Conservation (phyloP, 768 basidiomycete species). For the Amanita molliuscula region DNA sequence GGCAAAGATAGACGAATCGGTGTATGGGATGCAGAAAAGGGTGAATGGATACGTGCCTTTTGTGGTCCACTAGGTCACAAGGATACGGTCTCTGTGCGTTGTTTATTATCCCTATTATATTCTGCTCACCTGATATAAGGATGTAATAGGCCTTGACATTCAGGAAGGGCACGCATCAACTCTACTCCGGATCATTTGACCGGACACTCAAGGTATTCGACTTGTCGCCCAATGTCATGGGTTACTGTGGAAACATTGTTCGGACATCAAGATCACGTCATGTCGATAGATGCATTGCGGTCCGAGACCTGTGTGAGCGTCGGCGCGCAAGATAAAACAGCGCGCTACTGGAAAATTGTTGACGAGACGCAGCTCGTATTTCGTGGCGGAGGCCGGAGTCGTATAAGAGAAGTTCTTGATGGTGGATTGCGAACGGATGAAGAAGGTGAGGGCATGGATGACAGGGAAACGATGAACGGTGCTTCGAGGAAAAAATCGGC, state of each 20-base stretch:
- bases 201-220: constrained; percentile 88
- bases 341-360: constrained; percentile 91
- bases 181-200: constrained; percentile 75
- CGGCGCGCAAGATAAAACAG: constrained; percentile 85
- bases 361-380: constrained; percentile 96
- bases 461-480: constrained; percentile 14
- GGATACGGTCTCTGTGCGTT: constrained; percentile 26
- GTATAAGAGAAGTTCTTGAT: constrained; percentile 70
- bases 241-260: constrained; percentile 94
- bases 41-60: constrained; percentile 72
- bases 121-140: constrained; percentile 3
- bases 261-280: constrained; percentile 88
- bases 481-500: constrained; percentile 16
- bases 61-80: constrained; percentile 67
- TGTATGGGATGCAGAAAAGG: constrained; percentile 75
- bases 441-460: constrained; percentile 34
- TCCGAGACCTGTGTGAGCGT: constrained; percentile 80
- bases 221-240: constrained; percentile 58
- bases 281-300: constrained; percentile 69
- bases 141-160: constrained; percentile 52
- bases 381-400: constrained; percentile 85
- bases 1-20: constrained; percentile 77
- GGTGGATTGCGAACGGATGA: constrained; percentile 59
- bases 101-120: not conserved
- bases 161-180: constrained; percentile 63